Percentiles rank a stretch among this genome's conserved stretches.
phyloP scores from a whole-genome alignment of 2,329 filamentous ascomycete species.

The Pochonia chlamydosporia region DNA sequence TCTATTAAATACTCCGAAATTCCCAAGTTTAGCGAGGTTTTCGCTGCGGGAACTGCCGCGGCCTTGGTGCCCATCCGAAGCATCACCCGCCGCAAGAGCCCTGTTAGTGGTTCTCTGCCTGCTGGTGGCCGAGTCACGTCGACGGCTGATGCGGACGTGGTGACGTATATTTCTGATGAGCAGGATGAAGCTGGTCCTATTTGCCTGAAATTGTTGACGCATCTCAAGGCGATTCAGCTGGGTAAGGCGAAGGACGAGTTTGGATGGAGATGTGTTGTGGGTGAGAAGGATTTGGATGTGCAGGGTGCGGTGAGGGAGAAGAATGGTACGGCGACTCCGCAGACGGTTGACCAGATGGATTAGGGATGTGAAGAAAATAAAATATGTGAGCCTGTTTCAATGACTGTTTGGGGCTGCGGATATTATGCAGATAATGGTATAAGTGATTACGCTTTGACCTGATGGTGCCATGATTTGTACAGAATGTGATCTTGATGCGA shows the following conservation, averaged over 20 bases:
- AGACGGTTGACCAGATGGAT: slow-evolving; percentile 29
- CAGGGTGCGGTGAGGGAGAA: slow-evolving; percentile 15
- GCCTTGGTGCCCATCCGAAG: slow-evolving; percentile 87
- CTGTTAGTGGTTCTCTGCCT: slow-evolving; percentile 14
- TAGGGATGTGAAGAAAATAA: too few species aligned
- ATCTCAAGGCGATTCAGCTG: slow-evolving; percentile 79
- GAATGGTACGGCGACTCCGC: slow-evolving; percentile 16
- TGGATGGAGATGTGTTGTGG: slow-evolving; percentile 58
- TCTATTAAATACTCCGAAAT: slow-evolving; percentile 59
- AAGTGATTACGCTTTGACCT: too few species aligned
- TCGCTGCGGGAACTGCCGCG: slow-evolving; percentile 88
- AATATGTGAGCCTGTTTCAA: too few species aligned
- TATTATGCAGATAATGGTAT: too few species aligned
- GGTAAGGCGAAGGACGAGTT: slow-evolving; percentile 74
- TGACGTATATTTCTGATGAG: slow-evolving; percentile 47
- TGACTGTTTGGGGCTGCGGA: too few species aligned
- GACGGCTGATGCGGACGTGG: slow-evolving; percentile 37
- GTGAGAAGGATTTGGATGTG: slow-evolving; percentile 38
- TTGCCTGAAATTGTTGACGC: slow-evolving; percentile 65
- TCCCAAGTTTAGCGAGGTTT: slow-evolving; percentile 60
- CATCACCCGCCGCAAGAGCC: slow-evolving; percentile 61
- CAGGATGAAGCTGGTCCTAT: slow-evolving; percentile 67
- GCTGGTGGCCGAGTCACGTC: slow-evolving; percentile 34
- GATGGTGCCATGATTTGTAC: too few species aligned
- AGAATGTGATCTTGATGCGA: too few species aligned